phyloP scores from a whole-genome alignment of 2,329 filamentous ascomycete genomes.

The Fusarium buxicola region DNA sequence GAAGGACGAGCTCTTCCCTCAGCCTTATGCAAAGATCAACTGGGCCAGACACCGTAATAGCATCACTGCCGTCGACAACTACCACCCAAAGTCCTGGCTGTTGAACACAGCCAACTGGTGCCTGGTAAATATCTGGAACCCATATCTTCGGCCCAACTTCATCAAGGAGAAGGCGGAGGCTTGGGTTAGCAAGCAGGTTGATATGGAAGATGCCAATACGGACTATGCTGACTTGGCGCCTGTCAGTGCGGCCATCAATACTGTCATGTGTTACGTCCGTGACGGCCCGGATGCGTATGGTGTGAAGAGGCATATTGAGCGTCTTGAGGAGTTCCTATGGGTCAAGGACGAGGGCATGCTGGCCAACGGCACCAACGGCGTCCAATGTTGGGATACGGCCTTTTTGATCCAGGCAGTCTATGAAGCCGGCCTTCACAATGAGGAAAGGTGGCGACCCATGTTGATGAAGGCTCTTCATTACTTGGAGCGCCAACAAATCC shows the following conservation, averaged over 20 bases:
- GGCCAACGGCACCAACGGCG: slow-evolving; percentile 96
- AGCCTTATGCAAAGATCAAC: slow-evolving; percentile 81
- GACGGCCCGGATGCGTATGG: slow-evolving; percentile 81
- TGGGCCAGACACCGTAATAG: slow-evolving; percentile 84
- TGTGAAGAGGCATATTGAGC: slow-evolving; percentile 81
- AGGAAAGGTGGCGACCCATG: slow-evolving; percentile 85
- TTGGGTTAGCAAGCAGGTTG: slow-evolving; percentile 84
- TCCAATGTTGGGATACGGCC: slow-evolving; percentile 96
- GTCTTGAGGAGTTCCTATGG: slow-evolving; percentile 89
- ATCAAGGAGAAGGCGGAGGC: slow-evolving; percentile 80
- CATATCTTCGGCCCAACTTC: slow-evolving; percentile 75
- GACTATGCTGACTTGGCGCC: slow-evolving; percentile 88
- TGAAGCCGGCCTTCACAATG: slow-evolving; percentile 80
- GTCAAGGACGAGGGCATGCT: slow-evolving; percentile 93
- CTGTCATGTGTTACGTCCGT: slow-evolving; percentile 84
- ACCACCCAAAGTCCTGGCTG: slow-evolving; percentile 89
- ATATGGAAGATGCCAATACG: slow-evolving; percentile 94
- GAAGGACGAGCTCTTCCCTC: slow-evolving; percentile 83
- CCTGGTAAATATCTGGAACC: slow-evolving; percentile 82
- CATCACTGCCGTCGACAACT: slow-evolving; percentile 85
- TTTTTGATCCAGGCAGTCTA: slow-evolving; percentile 88
- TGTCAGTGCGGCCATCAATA: slow-evolving; percentile 91
- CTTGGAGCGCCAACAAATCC: slow-evolving; percentile 90
- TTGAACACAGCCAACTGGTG: slow-evolving; percentile 83
- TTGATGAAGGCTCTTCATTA: slow-evolving; percentile 84